Conservation (phyloP, 345 rosid genomes). For the Ricinus communis region DNA sequence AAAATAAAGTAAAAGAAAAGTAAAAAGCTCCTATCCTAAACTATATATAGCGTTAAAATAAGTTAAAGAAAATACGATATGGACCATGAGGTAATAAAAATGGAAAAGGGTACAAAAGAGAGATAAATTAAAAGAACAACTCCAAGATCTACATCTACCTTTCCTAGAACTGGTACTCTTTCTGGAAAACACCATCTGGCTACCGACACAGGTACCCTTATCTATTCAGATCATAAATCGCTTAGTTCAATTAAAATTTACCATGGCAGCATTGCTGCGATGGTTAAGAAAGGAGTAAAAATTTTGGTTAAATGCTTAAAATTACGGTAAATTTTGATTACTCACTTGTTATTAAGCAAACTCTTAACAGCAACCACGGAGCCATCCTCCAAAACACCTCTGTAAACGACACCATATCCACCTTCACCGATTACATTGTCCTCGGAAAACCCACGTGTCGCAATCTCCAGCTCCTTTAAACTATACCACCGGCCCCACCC, state of each 20-base stretch:
- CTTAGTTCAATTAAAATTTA: not conserved
- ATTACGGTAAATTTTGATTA: slow-evolving; percentile 11
- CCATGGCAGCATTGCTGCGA: too few species aligned
- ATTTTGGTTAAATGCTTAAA: too few species aligned
- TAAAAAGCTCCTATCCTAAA: not conserved
- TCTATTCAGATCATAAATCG: not conserved
- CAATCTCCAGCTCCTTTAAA: slow-evolving; percentile 79
- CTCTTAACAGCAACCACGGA: slow-evolving; percentile 89
- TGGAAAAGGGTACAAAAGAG: slow-evolving; percentile 9
- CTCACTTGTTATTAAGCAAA: slow-evolving; percentile 88
- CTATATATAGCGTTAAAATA: slow-evolving; percentile 6
- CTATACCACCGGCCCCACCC: slow-evolving; percentile 97
- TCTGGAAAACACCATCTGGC: not conserved
- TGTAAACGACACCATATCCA: slow-evolving; percentile 85
- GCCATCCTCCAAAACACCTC: slow-evolving; percentile 69
- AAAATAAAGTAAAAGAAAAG: slow-evolving; percentile 3
- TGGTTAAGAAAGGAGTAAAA: too few species aligned
- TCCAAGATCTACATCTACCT: slow-evolving; percentile 31
- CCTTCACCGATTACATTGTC: slow-evolving; percentile 93
- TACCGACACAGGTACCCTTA: slow-evolving; percentile 21
- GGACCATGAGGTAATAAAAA: slow-evolving; percentile 3
- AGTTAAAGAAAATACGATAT: slow-evolving; percentile 14
- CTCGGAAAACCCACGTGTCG: slow-evolving; percentile 77
- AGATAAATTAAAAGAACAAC: slow-evolving; percentile 30
- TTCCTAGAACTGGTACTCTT: slow-evolving; percentile 3